Evolutionary conservation across 768 basidiomycete species (phyloP), one percentile per base, ranked within the genome.

Genomic region (Suillus placidus): DNA sequence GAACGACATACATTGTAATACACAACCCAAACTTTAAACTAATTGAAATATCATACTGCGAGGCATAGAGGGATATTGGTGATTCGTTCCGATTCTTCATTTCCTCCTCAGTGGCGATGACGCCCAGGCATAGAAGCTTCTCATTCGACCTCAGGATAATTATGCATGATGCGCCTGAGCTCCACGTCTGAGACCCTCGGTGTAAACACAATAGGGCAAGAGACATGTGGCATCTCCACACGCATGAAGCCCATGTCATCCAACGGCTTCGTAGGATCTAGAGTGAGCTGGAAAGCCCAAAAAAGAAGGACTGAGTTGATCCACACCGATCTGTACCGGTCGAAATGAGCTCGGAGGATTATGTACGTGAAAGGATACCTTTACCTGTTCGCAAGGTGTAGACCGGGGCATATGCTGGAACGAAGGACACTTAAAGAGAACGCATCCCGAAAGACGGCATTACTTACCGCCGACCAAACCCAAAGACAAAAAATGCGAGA

Each of bases 301-400:
- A 88, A 79, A 8, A 86, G 71, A 23, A 88, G 77, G 0, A 87
- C 85, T 0, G 87, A 84, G 69, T 87, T 90, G 47, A 90, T 77
- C 72, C 87, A 49, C 47, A 49, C 72, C 1, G 89, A 89, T 23
- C 72, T 56, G 51, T 6, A 12, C 88, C 0, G 90, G n/a, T 13
- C 47, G n/a, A 34, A 13, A 35, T 56, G 34, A 56, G 32, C 20
- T n/a, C 6, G 12, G 20, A 56, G 23, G n/a, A 56, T 35, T 32
- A 13, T 56, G 34, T 32, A 6, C 30, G 26, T 52, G 51, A 52
- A 52, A 52, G 30, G 4, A 18, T 18, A 32, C 14, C 7, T 32
- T 30, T 4, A 52, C 51, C 51, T 32, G 30, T 52, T 30, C 16
- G 47, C 47, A 9, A 52, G 30, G 30, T 52, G 51, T 52, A 30